Base-by-base conservation (phyloP, 306 rosid genomes). In the Trifolium dubium region DNA sequence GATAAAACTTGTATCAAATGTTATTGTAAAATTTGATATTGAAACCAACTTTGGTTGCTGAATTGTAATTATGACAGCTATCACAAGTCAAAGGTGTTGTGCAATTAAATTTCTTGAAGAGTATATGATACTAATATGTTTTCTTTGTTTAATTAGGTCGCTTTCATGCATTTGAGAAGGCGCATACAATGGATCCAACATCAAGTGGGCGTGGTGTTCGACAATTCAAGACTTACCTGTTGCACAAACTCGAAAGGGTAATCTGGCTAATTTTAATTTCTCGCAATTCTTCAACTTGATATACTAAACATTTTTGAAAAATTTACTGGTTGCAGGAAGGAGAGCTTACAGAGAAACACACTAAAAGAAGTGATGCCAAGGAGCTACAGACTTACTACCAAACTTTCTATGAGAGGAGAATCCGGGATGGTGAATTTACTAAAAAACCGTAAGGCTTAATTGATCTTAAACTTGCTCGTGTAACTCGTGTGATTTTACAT, bases 181-280 rank as follows among this genome's bases (percentile, higher is more conserved):
- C 98, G 23, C 99, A 95, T 77, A 63, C 0, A 8, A 88, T 87
- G 97, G 99, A 95, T 84, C 89, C 88, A 73, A 86, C 73, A 23
- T 95, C 99, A 73, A 80, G 84, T 74, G 97, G 96, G 62, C 98
- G 99, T 12, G 92, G 97, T 81, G 99, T 95, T 83, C 97, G 97
- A 4, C 98, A 95, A 72, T 95, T 95, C 84, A 95, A 95, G 85
- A 95, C 99, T 0, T 89, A 75, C 77, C 84, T 95, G 37, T 74
- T 95, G 86, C 92, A 88, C 82, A 85, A 73, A 84, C 98, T 95
- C 29, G 90, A 95, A 82, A 84, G 2, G 94, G 99, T 94, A 77
- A 37, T 59, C 74, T 64, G 35, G 5, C 44, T 77, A 66, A 37
- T 31, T 76, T 74, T 73, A 18, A 30, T 72, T 78, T 77, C 51